Base-by-base conservation (phyloP, 768 basidiomycete species). In the Hortiboletus flavorubellus region DNA sequence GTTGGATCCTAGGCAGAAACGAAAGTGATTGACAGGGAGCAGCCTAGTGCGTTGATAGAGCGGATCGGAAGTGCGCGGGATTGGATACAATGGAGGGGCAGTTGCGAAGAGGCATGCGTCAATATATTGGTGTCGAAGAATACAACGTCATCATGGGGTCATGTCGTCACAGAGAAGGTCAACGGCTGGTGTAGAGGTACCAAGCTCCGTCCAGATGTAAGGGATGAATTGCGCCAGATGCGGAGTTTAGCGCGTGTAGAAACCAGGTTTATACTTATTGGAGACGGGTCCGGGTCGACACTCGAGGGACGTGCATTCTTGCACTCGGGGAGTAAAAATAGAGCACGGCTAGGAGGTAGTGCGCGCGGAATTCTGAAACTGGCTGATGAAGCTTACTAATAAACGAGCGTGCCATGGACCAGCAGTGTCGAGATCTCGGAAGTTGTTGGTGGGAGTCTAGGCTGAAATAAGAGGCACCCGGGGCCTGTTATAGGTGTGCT, bases 41-140 rank as follows among this genome's bases (percentile, higher is more conserved):
- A 11, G 18, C 1, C 23, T 14, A 16, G 26, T n/a, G 42, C 8
- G 49, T 29, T 3, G 58, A 49, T 62, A 45, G 8, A 38, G 46
- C 46, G 59, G 60, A 37, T 12, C 21, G 26, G 51, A 58, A 52
- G 50, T 7, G 31, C 8, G 49, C 53, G 23, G 51, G 21, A 46
- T 33, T 39, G 6, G 49, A 46, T n/a, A 21, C 15, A 46, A 5
- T 18, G 39, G 55, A 62, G 58, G 47, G 59, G 53, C 59, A 8
- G 43, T 41, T 26, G 31, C 15, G 51, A 59, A 53, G 58, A 46
- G 16, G 34, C 9, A 37, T 21, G 48, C 15, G 39, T 30, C 45
- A 44, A 44, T 48, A 48, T 48, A 40, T 40, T 21, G 45, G 7
- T 23, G 21, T 43, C 29, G 58, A 39, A 30, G 39, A 30, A 16